phyloP scores from a whole-genome alignment of 208 protist genomes.

The Trypanosoma mega region DNA sequence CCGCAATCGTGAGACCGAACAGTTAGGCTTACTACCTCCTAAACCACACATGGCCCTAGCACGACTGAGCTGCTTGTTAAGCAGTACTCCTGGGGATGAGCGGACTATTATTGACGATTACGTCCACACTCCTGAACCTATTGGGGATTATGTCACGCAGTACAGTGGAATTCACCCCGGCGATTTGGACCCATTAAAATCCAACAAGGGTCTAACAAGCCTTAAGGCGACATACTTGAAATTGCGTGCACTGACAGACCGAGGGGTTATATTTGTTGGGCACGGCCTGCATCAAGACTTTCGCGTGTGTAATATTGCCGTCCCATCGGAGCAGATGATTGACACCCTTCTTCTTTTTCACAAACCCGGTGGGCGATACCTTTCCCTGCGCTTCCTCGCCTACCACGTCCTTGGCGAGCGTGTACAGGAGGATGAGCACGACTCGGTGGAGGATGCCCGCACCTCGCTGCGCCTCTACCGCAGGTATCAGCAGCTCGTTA shows the following conservation, averaged over 20 bases:
- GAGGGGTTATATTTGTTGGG: conserved; percentile 93
- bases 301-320: conserved; percentile 95
- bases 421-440: conserved; percentile 95
- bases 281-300: conserved; percentile 97
- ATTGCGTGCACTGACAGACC: conserved; percentile 92
- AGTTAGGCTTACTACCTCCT: conserved; percentile 38
- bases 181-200: conserved; percentile 92
- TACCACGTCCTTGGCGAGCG: conserved; percentile 92
- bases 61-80: conserved; percentile 86
- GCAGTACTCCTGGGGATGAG: conserved; percentile 77
- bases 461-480: conserved; percentile 93
- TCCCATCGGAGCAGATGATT: conserved; percentile 95
- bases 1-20: conserved; percentile 36
- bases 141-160: conserved; percentile 91
- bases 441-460: conserved; percentile 95
- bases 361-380: conserved; percentile 81
- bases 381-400: conserved; percentile 94
- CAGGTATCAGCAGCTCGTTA: conserved; percentile 75
- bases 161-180: conserved; percentile 95
- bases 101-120: conserved; percentile 90
- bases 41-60: conserved; percentile 87
- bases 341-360: conserved; percentile 97
- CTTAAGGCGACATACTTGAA: conserved; percentile 95
- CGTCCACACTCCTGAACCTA: conserved; percentile 83
- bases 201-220: conserved; percentile 90